Evolutionary conservation across 805 yeast species (phyloP), one percentile per base, ranked within the genome.

Genomic region (Wickerhamomyces tratensis): DNA sequence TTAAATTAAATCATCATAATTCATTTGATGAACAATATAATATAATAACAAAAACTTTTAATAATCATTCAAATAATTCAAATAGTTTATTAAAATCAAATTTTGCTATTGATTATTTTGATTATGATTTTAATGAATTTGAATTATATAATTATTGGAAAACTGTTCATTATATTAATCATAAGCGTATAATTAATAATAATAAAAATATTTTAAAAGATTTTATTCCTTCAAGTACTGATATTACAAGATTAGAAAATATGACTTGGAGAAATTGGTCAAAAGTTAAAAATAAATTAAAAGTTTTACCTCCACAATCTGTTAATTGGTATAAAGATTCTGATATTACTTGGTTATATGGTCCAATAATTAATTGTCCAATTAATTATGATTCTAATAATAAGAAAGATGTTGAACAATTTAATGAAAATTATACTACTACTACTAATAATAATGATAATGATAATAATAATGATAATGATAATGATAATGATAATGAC

Each of bases 261-360:
- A 91, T 96, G 13, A 72, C 86, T 40, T 91, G 97, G 97, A 74
- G 98, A 57, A 87, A 95, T 15, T 91, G 97, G 97, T 83, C 91
- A 12, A 88, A 89, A 63, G 71, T 85, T 41, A 74, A 82, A 50
- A 72, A 75, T 49, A 69, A 77, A 27, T 62, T 80, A 38, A 59
- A 66, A 29, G 68, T 77, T 11, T 77, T 87, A 9, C 73, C 87
- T 26, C 98, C 98, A 2, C 83, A 86, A 48, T 71, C 72, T 29
- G 82, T 91, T 42, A 89, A 93, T 62, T 91, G 98, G 98, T 77
- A 83, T 46, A 93, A 93, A 63, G 97, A 89, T 52, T 79, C 79
- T 52, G 98, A 91, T 57, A 91, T 91, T 26, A 87, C 96, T 1
- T 91, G 96, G 88, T 73, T 91, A 7, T 93, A 89, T 63, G 98